A percentile compares a stretch with the other conserved stretches of the same genome.
phyloP scores from a whole-genome alignment of 2,329 filamentous ascomycete genomes.

The Daldinia sp. region DNA sequence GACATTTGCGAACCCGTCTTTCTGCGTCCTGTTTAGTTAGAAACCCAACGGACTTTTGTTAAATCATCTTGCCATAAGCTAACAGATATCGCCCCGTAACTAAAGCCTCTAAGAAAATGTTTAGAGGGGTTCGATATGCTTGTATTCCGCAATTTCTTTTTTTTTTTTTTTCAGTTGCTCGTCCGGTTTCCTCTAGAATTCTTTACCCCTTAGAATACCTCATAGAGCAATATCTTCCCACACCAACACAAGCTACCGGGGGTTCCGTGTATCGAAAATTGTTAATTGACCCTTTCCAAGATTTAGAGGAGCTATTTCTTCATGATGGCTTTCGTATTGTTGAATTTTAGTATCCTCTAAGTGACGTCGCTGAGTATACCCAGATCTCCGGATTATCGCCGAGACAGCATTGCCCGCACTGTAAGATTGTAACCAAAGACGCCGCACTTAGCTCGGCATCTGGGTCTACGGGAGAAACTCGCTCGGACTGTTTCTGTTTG shows the following conservation, averaged over 20 bases:
- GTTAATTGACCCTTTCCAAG: neutral
- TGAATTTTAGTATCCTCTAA: neutral
- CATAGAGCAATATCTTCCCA: neutral
- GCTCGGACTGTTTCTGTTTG: slow-evolving; percentile 19
- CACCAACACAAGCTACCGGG: neutral
- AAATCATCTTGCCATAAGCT: too few relatives aligned
- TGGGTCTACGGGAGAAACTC: slow-evolving; percentile 26
- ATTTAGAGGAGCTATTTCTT: neutral
- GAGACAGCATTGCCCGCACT: slow-evolving; percentile 5
- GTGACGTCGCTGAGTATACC: slow-evolving; percentile 3
- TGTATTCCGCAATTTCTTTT: too few relatives aligned
- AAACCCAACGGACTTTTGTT: too few relatives aligned
- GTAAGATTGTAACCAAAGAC: neutral
- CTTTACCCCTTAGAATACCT: too few relatives aligned
- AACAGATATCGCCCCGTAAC: too few relatives aligned
- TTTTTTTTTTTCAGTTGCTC: too few relatives aligned
- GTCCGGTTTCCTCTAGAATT: too few relatives aligned
- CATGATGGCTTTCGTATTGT: neutral
- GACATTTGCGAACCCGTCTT: too few relatives aligned
- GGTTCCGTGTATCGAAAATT: neutral
- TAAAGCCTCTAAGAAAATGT: too few relatives aligned
- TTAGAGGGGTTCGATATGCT: too few relatives aligned
- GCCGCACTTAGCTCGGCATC: slow-evolving; percentile 37
- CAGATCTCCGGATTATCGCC: slow-evolving; percentile 34
- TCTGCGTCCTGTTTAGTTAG: too few relatives aligned